Evolutionary conservation across 2,329 filamentous ascomycete species (phyloP), one percentile per base, ranked within the genome.

Genomic region (Xylariaceae sp.): DNA sequence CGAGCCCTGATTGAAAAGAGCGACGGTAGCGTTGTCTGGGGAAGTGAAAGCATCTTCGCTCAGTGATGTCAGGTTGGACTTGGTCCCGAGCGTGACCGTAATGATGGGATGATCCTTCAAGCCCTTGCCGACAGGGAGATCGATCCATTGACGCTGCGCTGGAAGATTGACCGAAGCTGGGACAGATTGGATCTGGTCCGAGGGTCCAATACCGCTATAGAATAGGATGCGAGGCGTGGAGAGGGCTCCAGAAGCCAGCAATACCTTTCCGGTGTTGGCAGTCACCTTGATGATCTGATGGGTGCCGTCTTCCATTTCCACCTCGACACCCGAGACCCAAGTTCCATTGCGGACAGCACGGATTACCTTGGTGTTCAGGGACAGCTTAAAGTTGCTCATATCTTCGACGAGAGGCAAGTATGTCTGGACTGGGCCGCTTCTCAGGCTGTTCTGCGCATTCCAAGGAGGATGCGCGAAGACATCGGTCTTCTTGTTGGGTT

Each of bases 221-320:
- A 78, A 74, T 13, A 80, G 69, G 35, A 80, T 67, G 56, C 76
- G 76, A 12, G 74, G 63, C 2, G 74, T 74, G 6, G 74, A 75
- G 46, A 80, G 73, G 9, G 33, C n/a, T 43, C 77, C 77, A 12
- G 72, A 69, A 19, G 76, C 69, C 19, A 80, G 64, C 44, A 81
- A 69, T 34, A 80, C 74, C 43, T 77, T 78, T 18, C 65, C 71
- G 19, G 65, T 49, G 24, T 73, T 77, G 22, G n/a, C n/a, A n/a
- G n/a, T n/a, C 43, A 79, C 62, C 7, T 72, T 73, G 47, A 80
- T 66, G 29, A 70, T 72, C 29, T 74, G 72, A 39, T 65, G 67
- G 47, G 68, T 65, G 13, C 73, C 74, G 37, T 65, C 69, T 9
- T 66, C 61, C 22, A 26, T 11, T 42, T 71, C 65, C n/a, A 77